Base-by-base conservation (phyloP, 139 green algal species). In the Tetradesmus obliquus region DNA sequence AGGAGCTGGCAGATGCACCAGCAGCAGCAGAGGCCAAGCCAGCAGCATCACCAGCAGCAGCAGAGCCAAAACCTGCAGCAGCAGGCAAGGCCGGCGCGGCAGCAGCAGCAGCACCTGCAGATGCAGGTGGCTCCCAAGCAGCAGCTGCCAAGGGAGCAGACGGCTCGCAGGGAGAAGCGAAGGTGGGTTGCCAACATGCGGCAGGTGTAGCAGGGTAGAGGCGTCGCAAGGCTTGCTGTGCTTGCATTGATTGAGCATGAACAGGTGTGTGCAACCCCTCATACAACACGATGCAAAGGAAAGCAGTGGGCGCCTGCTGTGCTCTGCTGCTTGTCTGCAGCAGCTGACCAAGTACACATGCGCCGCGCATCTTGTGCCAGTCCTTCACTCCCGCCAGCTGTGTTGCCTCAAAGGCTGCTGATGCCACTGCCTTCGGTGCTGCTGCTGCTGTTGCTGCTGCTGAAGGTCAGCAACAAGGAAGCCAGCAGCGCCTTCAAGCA, bases 401-500 rank as follows among this genome's bases (percentile, higher is more conserved):
- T 45, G 32, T 45, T 45, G 32, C 32, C 32, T 45, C 32, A 45
- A 45, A 45, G 32, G 32, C 32, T 45, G 32, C 32, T 45, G 32
- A 45, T 45, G 32, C 32, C 32, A 45, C 32, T 45, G 32, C 32
- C 32, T 45, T 45, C 32, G 32, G 32, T 45, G 32, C 32, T 45
- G 32, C 32, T 45, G 32, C 32, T 15, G 20, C 24, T 82, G 51
- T 62, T 2, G 51, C 80, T 82, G 8, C 3, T 81, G 3, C 7
- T 82, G 81, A 80, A 88, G 88, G 88, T 72, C 13, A 3, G 6
- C 17, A 69, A 88, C n/a, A 10, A 82, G 58, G 15, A 88, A 6
- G 79, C 80, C 7, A 53, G 22, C 45, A 60, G 60, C 22, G 79
- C 88, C 19, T 88, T 88, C 62, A 82, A 72, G 57, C 19, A 88